Percentiles rank a stretch among this genome's conserved stretches.
Conservation (phyloP, 257 asterid species). For the Solanum etuberosum region DNA sequence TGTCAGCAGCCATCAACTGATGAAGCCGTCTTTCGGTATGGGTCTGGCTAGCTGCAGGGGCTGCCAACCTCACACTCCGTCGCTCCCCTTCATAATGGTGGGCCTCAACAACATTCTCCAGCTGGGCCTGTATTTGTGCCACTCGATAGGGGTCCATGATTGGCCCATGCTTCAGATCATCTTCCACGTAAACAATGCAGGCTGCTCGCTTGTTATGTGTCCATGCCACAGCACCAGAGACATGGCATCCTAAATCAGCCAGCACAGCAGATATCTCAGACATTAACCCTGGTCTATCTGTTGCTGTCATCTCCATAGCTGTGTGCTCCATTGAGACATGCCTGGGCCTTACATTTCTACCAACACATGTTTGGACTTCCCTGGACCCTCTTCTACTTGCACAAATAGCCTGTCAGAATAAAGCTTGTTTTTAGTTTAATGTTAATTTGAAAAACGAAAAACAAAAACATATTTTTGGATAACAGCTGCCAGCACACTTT, state of each 20-base stretch:
- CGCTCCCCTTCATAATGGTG: slow-evolving; percentile 51
- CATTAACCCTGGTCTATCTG: slow-evolving; percentile 75
- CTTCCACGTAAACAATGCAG: slow-evolving; percentile 55
- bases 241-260: slow-evolving; percentile 70
- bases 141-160: slow-evolving; percentile 36
- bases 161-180: slow-evolving; percentile 21
- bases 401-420: slow-evolving; percentile 40
- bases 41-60: slow-evolving; percentile 35
- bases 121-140: slow-evolving; percentile 60
- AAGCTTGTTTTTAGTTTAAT: not conserved
- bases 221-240: slow-evolving; percentile 76
- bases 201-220: slow-evolving; percentile 73
- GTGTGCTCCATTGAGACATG: slow-evolving; percentile 34
- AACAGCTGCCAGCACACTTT: not conserved
- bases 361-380: slow-evolving; percentile 9
- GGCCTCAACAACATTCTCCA: slow-evolving; percentile 70
- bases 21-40: slow-evolving; percentile 96
- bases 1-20: slow-evolving; percentile 73
- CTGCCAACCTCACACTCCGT: slow-evolving; percentile 45
- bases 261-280: slow-evolving; percentile 77
- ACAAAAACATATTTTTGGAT: not conserved
- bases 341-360: slow-evolving; percentile 15
- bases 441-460: not conserved
- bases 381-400: slow-evolving; percentile 27
- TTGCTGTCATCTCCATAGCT: slow-evolving; percentile 77